Base-by-base conservation (phyloP, 2,329 filamentous ascomycete genomes). In the Chrysoporthe deuterocubensis region DNA sequence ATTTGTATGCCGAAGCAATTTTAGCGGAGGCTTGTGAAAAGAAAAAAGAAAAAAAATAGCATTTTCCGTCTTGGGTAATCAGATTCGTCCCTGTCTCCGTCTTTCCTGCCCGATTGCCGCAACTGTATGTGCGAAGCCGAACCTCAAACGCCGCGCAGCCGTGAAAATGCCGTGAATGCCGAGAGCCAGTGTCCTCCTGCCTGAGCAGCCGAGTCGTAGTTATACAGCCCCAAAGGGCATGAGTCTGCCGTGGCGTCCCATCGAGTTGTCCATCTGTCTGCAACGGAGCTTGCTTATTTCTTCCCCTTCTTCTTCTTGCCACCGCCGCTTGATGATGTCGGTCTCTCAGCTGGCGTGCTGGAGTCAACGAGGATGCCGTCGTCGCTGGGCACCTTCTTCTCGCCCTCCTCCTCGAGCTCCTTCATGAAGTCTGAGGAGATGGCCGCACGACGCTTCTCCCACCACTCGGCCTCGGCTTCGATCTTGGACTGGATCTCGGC, bases 401-500 rank as follows among this genome's bases (percentile, higher is more conserved):
- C 84, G 71, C 85, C 86, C 43, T 87, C 87, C 37, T 86, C 86
- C 66, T 94, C 91, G 60, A 97, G 83, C 82, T 97, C 94, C 80
- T 92, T 93, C 87, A 96, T 90, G 74, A 96, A 94, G 16, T 90
- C 90, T 64, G 87, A 84, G 78, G 91, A 86, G 72, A 96, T 94
- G 70, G 85, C 85, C 58, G 88, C 85, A 73, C 89, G 88, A 76
- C 91, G 92, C 83, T 92, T 92, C 77, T 93, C 92, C 96, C 96
- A 99, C 93, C 94, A 97, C 75, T 90, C 86, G 81, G 92, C 92
- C 81, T 98, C 96, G 52, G 88, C 83, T 11, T 87, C 84, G 1
- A 89, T 83, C 75, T 92, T 90, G 40, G 84, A 81, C 74, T 94
- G 89, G 68, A 97, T 89, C 71, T 94, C 91, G 59, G 90, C 87